Conservation (phyloP, 2,329 filamentous ascomycete genomes). For the Leptographium lundbergii region DNA sequence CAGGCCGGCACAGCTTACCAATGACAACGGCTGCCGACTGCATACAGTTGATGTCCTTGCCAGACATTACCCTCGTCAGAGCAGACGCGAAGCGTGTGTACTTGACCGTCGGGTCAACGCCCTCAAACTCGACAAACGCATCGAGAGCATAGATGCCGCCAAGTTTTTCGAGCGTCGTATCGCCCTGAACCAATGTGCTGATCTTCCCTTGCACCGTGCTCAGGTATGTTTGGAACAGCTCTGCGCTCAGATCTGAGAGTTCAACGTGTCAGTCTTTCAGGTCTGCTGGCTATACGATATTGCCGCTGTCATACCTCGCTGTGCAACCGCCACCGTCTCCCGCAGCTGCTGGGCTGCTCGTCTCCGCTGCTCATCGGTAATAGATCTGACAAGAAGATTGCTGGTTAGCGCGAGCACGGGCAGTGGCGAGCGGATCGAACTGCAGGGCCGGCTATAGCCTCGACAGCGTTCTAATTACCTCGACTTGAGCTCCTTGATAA, state of each 20-base stretch:
- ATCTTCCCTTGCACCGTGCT: constrained; percentile 44
- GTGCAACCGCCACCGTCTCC: constrained; percentile 41
- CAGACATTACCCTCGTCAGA: constrained; percentile 74
- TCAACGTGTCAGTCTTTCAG: background rate
- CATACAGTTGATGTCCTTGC: constrained; percentile 85
- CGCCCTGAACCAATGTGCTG: constrained; percentile 62
- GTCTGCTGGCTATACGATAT: background rate
- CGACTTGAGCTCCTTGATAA: constrained; percentile 42
- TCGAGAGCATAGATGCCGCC: constrained; percentile 89
- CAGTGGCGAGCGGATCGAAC: background rate
- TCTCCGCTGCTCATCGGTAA: constrained; percentile 35
- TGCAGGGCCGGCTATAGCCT: background rate
- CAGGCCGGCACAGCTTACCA: constrained; percentile 81
- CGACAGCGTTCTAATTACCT: constrained; percentile 25
- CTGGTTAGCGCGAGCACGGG: background rate
- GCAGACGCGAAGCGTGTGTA: constrained; percentile 90
- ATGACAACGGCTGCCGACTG: constrained; percentile 78
- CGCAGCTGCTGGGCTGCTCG: constrained; percentile 40
- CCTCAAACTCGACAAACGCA: constrained; percentile 89
- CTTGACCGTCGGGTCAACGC: constrained; percentile 84
- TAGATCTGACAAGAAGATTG: constrained; percentile 13
- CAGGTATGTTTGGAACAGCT: constrained; percentile 57
- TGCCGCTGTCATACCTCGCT: constrained; percentile 32
- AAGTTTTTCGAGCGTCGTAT: constrained; percentile 76
- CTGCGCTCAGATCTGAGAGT: constrained; percentile 56